Conservation (phyloP, 208 protist genomes). For the Trypanosoma caninum region DNA sequence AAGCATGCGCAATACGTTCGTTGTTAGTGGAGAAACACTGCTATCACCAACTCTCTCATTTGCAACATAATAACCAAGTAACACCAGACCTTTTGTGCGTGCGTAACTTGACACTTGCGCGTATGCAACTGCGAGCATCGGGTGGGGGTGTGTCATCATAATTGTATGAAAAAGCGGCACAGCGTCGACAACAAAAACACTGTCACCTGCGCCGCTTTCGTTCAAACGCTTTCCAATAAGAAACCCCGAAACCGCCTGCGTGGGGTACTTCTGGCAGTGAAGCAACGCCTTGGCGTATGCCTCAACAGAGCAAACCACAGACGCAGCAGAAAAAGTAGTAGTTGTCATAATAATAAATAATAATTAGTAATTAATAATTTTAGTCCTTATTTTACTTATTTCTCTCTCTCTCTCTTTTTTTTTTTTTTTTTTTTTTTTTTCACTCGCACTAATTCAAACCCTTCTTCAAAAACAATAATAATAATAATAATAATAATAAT, state of each 20-base stretch:
- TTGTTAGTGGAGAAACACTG: conserved; percentile 33
- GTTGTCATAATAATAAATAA: neutral
- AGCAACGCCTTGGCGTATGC: conserved; percentile 81
- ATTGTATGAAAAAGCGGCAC: conserved; percentile 79
- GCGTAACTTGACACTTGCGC: conserved; percentile 63
- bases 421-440: conserved; percentile 11
- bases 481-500: neutral
- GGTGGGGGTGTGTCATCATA: conserved; percentile 70
- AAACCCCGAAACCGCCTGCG: conserved; percentile 74
- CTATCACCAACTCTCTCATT: conserved; percentile 71
- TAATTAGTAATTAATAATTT: too few species aligned
- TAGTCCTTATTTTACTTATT: too few species aligned
- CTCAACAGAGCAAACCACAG: conserved; percentile 56
- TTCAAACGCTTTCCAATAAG: conserved; percentile 75
- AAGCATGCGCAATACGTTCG: conserved; percentile 23
- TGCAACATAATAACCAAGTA: conserved; percentile 82
- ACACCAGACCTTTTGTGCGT: conserved; percentile 53
- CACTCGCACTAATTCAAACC: neutral
- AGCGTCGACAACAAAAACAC: conserved; percentile 48
- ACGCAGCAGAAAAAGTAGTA: conserved; percentile 5
- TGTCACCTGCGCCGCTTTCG: conserved; percentile 18
- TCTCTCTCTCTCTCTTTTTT: neutral
- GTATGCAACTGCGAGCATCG: conserved; percentile 81
- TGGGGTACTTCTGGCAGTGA: conserved; percentile 85
- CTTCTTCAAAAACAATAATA: conserved; percentile 5